Base-by-base conservation (phyloP, 345 rosid species). In the Reutealis trisperma region DNA sequence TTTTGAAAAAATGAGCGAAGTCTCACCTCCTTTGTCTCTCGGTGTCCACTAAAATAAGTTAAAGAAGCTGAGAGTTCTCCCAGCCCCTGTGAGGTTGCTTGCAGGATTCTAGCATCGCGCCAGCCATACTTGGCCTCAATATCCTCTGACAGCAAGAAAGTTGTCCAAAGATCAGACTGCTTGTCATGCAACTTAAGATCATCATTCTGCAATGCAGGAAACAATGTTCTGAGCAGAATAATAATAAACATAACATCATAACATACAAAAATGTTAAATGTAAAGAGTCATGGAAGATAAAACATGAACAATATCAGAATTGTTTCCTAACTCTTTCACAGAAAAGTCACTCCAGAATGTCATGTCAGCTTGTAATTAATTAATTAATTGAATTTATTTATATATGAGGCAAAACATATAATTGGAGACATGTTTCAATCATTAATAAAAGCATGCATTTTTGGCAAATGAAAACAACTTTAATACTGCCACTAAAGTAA, bases 1-100 rank as follows among this genome's bases (percentile, higher is more conserved):
- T 47, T 12, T 49, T 69, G 24, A 72, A 60, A 57, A 14, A 32
- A 67, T 74, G 52, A 21, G 65, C 16, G 52, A 74, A 76, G 63
- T 77, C 71, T 72, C 83, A 89, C 98, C 94, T 93, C 85, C 83
- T 85, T 91, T 70, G 77, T 75, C 71, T 82, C 89, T 57, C 73
- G 80, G 74, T 80, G 81, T 75, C 85, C 89, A 72, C 78, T 84
- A 78, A 81, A 87, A 81, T 90, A 93, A 57, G 89, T 86, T 80
- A 95, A 86, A 73, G 98, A 83, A 83, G 98, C 93, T 25, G 84
- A 81, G 65, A 95, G 45, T 71, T 89, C 87, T 83, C 96, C 99
- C 75, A 74, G 37, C 80, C 99, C 99, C 57, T 69, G 88, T 77
- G 91, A 90, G 72, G 81, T 79, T 78, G 97, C 92, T 42, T 80